Conservation (phyloP, 2,329 filamentous ascomycete genomes). For the Penicillium sclerotigenum region DNA sequence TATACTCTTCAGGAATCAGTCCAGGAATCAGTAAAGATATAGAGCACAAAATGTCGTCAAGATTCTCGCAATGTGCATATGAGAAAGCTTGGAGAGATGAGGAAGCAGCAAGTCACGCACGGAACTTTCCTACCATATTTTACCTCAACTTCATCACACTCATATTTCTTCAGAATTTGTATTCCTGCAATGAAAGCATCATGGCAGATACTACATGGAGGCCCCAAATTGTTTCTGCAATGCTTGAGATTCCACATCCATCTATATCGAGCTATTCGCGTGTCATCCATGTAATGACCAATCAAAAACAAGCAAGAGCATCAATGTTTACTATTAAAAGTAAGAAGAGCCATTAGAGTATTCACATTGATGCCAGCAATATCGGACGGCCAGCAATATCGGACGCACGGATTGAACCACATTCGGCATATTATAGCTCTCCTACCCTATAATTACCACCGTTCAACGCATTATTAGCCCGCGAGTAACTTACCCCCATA, state of each 20-base stretch:
- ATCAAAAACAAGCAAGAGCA: neutral
- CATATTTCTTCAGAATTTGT: neutral
- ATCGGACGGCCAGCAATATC: neutral
- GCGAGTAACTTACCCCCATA: neutral
- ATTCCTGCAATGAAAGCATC: neutral
- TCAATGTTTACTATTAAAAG: neutral
- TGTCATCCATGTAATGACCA: neutral
- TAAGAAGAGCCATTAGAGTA: neutral
- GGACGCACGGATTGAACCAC: neutral
- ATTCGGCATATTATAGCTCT: neutral
- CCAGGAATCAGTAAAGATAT: constrained; percentile 3
- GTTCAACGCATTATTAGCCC: neutral
- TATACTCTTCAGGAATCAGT: constrained; percentile 1
- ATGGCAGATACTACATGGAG: neutral
- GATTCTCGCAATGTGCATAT: neutral
- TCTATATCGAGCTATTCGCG: neutral
- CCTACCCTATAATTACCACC: no score
- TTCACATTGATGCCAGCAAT: no score
- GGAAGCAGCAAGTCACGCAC: neutral
- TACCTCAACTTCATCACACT: neutral
- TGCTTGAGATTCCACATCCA: neutral
- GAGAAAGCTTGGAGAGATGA: neutral
- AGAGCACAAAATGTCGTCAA: neutral
- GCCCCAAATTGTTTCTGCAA: neutral
- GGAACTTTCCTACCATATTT: neutral